Evolutionary conservation across 257 asterid species (phyloP).

Genomic region (Eustoma russellianum): DNA sequence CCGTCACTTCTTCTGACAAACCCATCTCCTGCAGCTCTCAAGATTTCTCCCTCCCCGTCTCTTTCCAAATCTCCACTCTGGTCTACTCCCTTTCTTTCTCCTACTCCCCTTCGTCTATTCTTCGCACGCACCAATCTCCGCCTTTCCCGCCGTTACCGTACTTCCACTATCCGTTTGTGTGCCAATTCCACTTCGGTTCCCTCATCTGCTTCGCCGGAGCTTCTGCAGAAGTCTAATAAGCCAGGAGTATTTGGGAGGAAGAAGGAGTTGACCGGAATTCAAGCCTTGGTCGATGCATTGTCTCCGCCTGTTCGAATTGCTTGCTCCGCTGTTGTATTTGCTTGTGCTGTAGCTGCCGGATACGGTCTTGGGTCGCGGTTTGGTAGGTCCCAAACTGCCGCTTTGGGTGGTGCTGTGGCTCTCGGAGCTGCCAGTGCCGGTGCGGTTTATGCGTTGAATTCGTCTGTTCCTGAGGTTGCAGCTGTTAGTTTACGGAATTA

Average conservation of each 20-base stretch:
- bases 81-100: constrained; percentile 13
- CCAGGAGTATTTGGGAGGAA: constrained; percentile 63
- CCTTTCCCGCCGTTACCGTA: constrained; percentile 21
- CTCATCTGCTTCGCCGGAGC: background rate
- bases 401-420: constrained; percentile 73
- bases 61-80: no score
- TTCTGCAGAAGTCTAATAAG: constrained; percentile 5
- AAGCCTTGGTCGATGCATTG: constrained; percentile 62
- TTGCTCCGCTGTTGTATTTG: constrained; percentile 54
- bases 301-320: constrained; percentile 76
- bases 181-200: constrained; percentile 5
- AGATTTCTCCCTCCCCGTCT: no score
- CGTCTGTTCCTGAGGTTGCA: constrained; percentile 85
- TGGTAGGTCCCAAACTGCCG: constrained; percentile 67
- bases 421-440: constrained; percentile 87
- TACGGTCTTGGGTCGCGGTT: constrained; percentile 70
- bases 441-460: constrained; percentile 70
- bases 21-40: no score
- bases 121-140: constrained; percentile 16
- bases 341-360: constrained; percentile 77
- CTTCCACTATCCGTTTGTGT: constrained; percentile 27
- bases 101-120: constrained; percentile 27
- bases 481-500: constrained; percentile 80
- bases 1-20: constrained; percentile 5
- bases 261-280: constrained; percentile 53